Percentiles rank a stretch among this genome's conserved stretches.
phyloP scores from a whole-genome alignment of 495 filamentous ascomycete species.

The Cercophora scortea region DNA sequence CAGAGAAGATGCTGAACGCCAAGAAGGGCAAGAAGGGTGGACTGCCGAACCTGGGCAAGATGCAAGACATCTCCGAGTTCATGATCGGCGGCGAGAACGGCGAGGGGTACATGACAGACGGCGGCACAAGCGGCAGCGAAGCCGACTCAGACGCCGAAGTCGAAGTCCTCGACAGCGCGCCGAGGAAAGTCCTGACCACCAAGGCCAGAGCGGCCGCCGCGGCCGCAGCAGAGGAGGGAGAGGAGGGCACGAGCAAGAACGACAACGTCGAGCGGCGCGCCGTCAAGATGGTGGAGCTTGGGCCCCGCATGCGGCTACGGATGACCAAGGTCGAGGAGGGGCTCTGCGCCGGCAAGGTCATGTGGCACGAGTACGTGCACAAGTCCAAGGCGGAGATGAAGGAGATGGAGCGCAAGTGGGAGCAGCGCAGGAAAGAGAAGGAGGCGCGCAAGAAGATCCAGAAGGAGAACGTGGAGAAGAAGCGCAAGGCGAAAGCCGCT shows the following conservation, averaged over 20 bases:
- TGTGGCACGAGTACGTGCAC: slow-evolving; percentile 93
- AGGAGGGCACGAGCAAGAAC: slow-evolving; percentile 26
- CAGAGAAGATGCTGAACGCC: slow-evolving; percentile 58
- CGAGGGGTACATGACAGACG: slow-evolving; percentile 73
- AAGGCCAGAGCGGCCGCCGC: slow-evolving; percentile 41
- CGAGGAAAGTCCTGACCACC: slow-evolving; percentile 61
- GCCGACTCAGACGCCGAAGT: slow-evolving; percentile 93
- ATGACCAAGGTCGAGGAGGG: slow-evolving; percentile 97
- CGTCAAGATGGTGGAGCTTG: slow-evolving; percentile 86
- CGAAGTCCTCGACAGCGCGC: slow-evolving; percentile 69
- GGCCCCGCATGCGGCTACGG: slow-evolving; percentile 80
- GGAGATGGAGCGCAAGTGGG: slow-evolving; percentile 74
- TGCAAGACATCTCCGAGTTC: slow-evolving; percentile 93
- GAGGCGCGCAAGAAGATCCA: slow-evolving; percentile 73
- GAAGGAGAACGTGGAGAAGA: slow-evolving; percentile 80
- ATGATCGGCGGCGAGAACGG: slow-evolving; percentile 73
- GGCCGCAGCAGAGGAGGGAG: slow-evolving; percentile 17
- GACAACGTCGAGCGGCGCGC: slow-evolving; percentile 66
- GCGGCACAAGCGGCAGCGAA: slow-evolving; percentile 77
- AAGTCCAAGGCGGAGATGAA: slow-evolving; percentile 74
- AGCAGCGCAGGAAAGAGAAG: slow-evolving; percentile 67
- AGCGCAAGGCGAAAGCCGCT: slow-evolving; percentile 49
- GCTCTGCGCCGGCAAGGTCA: slow-evolving; percentile 78
- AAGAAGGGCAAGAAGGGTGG: slow-evolving; percentile 57
- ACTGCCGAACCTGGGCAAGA: slow-evolving; percentile 80